Evolutionary conservation across 352 stramenopile species (phyloP).

Genomic region (Globisporangium polare): DNA sequence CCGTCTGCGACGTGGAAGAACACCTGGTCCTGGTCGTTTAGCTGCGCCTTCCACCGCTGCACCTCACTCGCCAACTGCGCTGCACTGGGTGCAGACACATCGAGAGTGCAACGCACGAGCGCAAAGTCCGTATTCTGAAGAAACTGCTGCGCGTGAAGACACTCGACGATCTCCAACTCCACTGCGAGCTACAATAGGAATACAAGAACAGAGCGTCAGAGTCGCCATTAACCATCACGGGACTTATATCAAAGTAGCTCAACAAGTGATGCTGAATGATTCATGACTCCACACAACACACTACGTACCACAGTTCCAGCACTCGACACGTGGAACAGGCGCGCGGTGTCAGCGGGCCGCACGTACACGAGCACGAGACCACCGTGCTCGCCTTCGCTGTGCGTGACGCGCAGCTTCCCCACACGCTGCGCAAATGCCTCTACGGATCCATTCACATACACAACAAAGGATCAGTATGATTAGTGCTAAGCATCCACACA

Average conservation of each 20-base stretch:
- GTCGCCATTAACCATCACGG: no score
- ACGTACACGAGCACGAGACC: slow-evolving; percentile 22
- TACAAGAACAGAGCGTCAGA: not conserved
- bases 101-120: slow-evolving; percentile 38
- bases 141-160: slow-evolving; percentile 52
- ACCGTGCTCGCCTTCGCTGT: not conserved
- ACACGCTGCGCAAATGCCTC: slow-evolving; percentile 4
- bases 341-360: slow-evolving; percentile 14
- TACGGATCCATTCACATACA: no score
- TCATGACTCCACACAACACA: not conserved
- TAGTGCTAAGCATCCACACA: no score
- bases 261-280: no score
- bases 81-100: slow-evolving; percentile 22
- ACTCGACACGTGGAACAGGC: slow-evolving; percentile 9
- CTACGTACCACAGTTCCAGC: not conserved
- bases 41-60: slow-evolving; percentile 26
- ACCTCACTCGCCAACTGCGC: slow-evolving; percentile 20
- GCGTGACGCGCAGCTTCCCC: not conserved
- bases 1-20: slow-evolving; percentile 35
- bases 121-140: slow-evolving; percentile 24
- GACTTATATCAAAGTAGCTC: no score
- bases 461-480: no score
- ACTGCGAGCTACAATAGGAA: slow-evolving; percentile 3
- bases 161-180: slow-evolving; percentile 29
- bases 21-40: slow-evolving; percentile 17